Conservation (phyloP, 164 flowering plant genomes). For the Berberis thunbergii region DNA sequence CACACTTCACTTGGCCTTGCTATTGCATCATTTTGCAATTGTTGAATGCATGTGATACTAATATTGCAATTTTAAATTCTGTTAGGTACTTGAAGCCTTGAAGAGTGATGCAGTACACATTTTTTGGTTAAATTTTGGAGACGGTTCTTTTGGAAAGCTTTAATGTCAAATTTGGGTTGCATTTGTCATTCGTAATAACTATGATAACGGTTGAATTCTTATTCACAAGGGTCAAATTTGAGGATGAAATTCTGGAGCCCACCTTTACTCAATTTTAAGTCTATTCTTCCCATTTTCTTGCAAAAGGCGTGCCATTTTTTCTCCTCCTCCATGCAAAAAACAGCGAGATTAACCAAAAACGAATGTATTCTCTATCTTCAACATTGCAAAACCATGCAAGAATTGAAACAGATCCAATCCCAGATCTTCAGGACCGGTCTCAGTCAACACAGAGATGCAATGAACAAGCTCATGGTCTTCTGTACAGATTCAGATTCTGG, state of each 20-base stretch:
- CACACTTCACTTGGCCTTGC: no score
- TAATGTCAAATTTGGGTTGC: no score
- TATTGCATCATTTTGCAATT: no score
- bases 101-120: no score
- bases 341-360: conserved; percentile 20
- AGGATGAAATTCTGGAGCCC: neutral
- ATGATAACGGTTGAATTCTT: neutral
- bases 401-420: conserved; percentile 49
- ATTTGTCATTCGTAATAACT: no score
- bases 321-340: conserved; percentile 4
- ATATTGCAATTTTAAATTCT: no score
- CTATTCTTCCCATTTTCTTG: conserved; percentile 1
- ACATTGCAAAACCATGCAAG: conserved; percentile 42
- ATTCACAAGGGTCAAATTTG: conserved; percentile 7
- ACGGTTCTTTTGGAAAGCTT: no score
- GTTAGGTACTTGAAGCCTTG: no score
- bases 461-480: conserved; percentile 49
- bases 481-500: conserved; percentile 35
- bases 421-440: conserved; percentile 41
- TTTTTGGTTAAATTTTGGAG: no score
- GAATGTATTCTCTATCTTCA: conserved; percentile 36
- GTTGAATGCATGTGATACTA: no score
- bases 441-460: conserved; percentile 28
- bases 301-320: conserved; percentile 1
- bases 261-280: neutral